Conservation (phyloP, 371 early-diverging fungal species). For the Mortierella sp. region DNA sequence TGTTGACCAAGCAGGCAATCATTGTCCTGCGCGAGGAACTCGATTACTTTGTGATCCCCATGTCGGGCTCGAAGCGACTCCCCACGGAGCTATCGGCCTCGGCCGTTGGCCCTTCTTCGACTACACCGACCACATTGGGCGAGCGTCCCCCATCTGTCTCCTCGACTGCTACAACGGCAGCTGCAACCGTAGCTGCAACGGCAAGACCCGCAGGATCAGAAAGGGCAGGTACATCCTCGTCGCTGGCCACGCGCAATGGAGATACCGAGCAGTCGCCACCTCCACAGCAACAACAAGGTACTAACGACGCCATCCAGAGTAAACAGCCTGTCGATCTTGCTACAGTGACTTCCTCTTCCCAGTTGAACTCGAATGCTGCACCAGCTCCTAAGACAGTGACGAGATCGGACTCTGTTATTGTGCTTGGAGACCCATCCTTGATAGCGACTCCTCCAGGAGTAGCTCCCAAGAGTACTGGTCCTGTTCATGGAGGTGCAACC, state of each 20-base stretch:
- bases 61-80: no score
- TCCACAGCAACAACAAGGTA: neutral
- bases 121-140: neutral
- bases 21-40: slow-evolving; percentile 73
- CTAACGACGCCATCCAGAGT: no score
- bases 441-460: neutral
- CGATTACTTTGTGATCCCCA: slow-evolving; percentile 69
- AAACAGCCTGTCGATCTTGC: no score
- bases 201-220: no score
- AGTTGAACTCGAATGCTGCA: neutral
- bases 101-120: no score
- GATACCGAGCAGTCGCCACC: neutral
- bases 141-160: no score
- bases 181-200: neutral
- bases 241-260: no score
- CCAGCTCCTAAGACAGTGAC: neutral
- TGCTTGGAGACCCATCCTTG: no score
- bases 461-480: slow-evolving; percentile 17
- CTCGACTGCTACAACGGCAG: slow-evolving; percentile 1
- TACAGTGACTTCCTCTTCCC: no score
- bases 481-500: slow-evolving; percentile 59
- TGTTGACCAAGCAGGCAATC: slow-evolving; percentile 77
- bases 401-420: no score
- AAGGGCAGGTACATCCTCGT: no score
- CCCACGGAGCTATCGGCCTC: neutral